These are phyloP conservation scores for Emericellopsis terricola DNA, from an alignment of 495 filamentous ascomycete species.

Conservation along the genomic window DNA sequence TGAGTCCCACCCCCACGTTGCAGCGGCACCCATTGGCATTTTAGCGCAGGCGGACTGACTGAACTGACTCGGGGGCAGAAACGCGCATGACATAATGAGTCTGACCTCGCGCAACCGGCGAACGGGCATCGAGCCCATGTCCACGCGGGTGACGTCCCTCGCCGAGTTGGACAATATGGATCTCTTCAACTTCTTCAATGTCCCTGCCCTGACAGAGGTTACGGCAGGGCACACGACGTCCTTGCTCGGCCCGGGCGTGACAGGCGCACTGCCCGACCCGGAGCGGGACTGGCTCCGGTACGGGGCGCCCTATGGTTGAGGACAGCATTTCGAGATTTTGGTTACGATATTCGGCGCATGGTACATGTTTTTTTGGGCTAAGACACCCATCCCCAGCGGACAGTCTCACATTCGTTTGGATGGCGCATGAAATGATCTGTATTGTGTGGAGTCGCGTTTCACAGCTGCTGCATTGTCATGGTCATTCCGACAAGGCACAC, in stretches of 20 bases:
- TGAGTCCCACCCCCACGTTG: neutral
- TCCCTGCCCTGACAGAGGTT: slow-evolving; percentile 36
- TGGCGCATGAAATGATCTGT: too few species aligned
- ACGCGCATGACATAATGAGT: slow-evolving; percentile 1
- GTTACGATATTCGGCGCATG: too few species aligned
- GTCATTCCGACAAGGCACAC: too few species aligned
- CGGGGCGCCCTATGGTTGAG: slow-evolving; percentile 44
- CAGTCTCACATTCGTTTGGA: too few species aligned
- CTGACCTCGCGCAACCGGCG: neutral
- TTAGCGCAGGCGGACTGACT: too few species aligned
- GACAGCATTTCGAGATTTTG: neutral
- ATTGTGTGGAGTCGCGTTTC: too few species aligned
- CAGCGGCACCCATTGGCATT: too few species aligned
- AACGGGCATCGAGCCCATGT: slow-evolving; percentile 7
- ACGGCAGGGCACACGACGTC: neutral
- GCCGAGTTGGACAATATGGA: slow-evolving; percentile 59
- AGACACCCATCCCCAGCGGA: too few species aligned
- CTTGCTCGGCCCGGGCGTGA: neutral
- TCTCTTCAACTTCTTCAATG: slow-evolving; percentile 63
- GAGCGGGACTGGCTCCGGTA: slow-evolving; percentile 2
- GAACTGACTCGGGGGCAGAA: slow-evolving; percentile 1
- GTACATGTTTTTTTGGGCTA: too few species aligned
- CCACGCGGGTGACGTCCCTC: slow-evolving; percentile 32
- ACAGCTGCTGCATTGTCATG: too few species aligned
- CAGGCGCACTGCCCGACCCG: slow-evolving; percentile 1